Percentiles rank a stretch among this genome's conserved stretches.
These are phyloP conservation scores for Mercurialis annua DNA, from an alignment of 345 rosid genomes.

Conservation along the genomic window DNA sequence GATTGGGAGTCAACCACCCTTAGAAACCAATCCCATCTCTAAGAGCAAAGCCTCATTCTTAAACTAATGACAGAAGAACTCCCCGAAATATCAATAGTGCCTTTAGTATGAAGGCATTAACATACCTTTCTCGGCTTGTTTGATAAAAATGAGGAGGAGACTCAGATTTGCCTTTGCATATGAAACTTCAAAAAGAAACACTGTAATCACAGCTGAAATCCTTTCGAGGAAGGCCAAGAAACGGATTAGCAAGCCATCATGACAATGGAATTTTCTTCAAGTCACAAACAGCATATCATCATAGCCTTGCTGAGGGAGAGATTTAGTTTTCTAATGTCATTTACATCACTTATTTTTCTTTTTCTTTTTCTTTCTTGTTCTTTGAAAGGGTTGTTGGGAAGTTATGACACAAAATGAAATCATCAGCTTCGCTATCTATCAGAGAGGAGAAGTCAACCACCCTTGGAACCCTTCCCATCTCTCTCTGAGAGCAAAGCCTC, in stretches of 20 bases:
- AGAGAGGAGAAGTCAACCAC: slow-evolving; percentile 1
- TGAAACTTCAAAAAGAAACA: background rate
- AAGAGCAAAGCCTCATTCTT: slow-evolving; percentile 6
- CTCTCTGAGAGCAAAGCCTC: background rate
- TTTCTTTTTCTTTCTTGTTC: background rate
- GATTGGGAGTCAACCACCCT: background rate
- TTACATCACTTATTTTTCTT: background rate
- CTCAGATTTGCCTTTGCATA: background rate
- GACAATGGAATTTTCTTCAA: background rate
- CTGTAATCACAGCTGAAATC: background rate
- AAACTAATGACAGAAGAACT: background rate
- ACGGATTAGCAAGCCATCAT: background rate
- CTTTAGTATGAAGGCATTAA: background rate
- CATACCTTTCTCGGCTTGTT: too few relatives aligned
- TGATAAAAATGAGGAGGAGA: too few relatives aligned
- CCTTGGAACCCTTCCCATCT: background rate
- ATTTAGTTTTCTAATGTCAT: background rate
- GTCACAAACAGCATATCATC: background rate
- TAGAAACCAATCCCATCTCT: background rate
- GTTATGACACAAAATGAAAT: background rate
- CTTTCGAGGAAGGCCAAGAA: too few relatives aligned
- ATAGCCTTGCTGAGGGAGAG: background rate
- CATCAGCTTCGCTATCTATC: background rate
- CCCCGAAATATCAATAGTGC: background rate
- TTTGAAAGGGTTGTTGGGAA: background rate